Base-by-base conservation (phyloP, 2,329 filamentous ascomycete species). In the Helotiales sp. region DNA sequence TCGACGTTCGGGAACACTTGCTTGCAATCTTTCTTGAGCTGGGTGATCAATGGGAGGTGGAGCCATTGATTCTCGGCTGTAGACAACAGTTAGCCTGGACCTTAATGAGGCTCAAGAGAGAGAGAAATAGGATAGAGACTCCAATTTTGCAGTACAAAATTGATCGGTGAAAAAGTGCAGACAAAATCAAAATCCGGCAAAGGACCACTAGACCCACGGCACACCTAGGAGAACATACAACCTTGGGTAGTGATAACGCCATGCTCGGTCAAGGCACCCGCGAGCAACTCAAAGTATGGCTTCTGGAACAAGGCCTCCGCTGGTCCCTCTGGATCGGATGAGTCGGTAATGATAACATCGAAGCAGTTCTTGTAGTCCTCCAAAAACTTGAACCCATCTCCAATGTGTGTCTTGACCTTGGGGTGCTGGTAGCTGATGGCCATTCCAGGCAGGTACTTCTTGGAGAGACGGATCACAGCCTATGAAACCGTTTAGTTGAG, bases 241-340 rank as follows among this genome's bases (percentile, higher is more conserved):
- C 95, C 95, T 97, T 99, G 95, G 75, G 95, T 99, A 79, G 92
- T 93, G 80, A 99, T 98, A 74, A 99, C 92, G 81, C 95, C 95
- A 78, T 93, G 93, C 72, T 96, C 91, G 67, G 90, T 87, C 70
- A 98, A 87, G 70, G 95, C 95, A 72, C 88, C 90, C 76, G 89
- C 83, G 63, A 99, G 85, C 68, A 99, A 87, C 83, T 97, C 83
- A 78, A 98, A 99, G 85, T 99, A 99, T 62, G 92, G 89, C 84
- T 97, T 97, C 85, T 98, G 86, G 89, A 99, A 99, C 66, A 99
- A 85, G 71, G 85, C 88, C 85, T 98, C 93, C 68, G 95, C 95
- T 30, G 95, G 95, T 64, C 95, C 95, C 75, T 98, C 95, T 55
- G 95, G 95, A 76, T 99, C 95, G 62, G 91, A 96, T 67, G 91